Conservation (phyloP, 306 rosid genomes). For the Vigna mungo region DNA sequence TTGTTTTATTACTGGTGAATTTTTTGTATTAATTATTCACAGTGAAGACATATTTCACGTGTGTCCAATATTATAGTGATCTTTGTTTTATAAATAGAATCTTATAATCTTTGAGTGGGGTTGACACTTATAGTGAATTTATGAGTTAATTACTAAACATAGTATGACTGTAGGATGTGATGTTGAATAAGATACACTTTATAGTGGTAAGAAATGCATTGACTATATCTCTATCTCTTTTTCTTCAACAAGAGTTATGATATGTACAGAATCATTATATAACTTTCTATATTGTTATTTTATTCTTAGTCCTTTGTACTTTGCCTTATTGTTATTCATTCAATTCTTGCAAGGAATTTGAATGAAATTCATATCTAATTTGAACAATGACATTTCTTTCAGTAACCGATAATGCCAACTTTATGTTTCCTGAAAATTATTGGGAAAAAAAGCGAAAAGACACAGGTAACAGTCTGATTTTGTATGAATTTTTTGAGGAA, state of each 20-base stretch:
- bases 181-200: too few species aligned
- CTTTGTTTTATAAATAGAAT: too few species aligned
- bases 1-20: constrained; percentile 9
- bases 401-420: constrained; percentile 75
- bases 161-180: too few species aligned
- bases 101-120: too few species aligned
- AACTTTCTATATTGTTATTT: too few species aligned
- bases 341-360: constrained; percentile 12
- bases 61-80: too few species aligned
- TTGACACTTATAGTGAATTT: too few species aligned
- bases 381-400: constrained; percentile 40
- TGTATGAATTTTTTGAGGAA: neutral
- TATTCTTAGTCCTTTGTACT: neutral
- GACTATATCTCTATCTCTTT: neutral
- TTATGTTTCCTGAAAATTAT: constrained; percentile 76
- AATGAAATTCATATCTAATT: constrained; percentile 23
- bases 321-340: constrained; percentile 23
- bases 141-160: too few species aligned
- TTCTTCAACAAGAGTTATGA: neutral
- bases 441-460: constrained; percentile 62
- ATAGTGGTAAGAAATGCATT: constrained; percentile 63
- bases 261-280: too few species aligned
- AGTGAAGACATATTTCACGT: too few species aligned
- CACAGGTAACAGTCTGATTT: constrained; percentile 54
- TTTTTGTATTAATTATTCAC: neutral